Evolutionary conservation across 805 yeast genomes (phyloP), one percentile per base, ranked within the genome.

Genomic region (Candida caryicola): DNA sequence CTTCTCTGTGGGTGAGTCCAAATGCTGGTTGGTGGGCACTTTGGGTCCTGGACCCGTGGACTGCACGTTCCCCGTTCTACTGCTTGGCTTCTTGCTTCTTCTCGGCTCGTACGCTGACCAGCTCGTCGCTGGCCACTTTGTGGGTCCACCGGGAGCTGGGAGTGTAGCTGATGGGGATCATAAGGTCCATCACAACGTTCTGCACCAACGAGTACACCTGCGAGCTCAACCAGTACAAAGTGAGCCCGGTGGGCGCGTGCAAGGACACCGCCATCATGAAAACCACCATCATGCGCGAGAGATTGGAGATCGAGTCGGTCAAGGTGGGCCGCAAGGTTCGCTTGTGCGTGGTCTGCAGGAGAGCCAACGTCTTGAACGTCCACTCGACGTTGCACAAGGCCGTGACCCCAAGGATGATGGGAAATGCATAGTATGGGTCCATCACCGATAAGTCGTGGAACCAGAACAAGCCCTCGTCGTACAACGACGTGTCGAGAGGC

Each of bases 151-250:
- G 54, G 25, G 39, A 51, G 41, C 68, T 68, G 4, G 82, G 79
- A 2, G 75, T 62, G 49, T 64, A 71, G 33, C 67, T 59, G 16
- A 82, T 64, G 1, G 95, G 95, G 54, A 83, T 62, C 25, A 70
- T 59, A 49, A 68, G 64, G 53, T 90, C 93, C 52, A 91, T 62
- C 13, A 84, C 43, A 10, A 83, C 57, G 56, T 90, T 91, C 51
- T 91, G 97, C 0, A 76, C 44, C 42, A 86, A 62, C 2, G 97
- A 89, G 55, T 72, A 90, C 3, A 73, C 49, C 55, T 88, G 90
- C 0, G 96, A 88, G 32, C 91, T 79, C 21, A 87, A 73, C 99
- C 98, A 91, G 62, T 90, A 91, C n/a, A 88, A 56, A 0, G 83
- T 77, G 25, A 90, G 64, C 0, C 95, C 87, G 19, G 82, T 68